Evolutionary conservation across 805 yeast species (phyloP), one percentile per base, ranked within the genome.

Genomic region (Kuraishia hungarica): DNA sequence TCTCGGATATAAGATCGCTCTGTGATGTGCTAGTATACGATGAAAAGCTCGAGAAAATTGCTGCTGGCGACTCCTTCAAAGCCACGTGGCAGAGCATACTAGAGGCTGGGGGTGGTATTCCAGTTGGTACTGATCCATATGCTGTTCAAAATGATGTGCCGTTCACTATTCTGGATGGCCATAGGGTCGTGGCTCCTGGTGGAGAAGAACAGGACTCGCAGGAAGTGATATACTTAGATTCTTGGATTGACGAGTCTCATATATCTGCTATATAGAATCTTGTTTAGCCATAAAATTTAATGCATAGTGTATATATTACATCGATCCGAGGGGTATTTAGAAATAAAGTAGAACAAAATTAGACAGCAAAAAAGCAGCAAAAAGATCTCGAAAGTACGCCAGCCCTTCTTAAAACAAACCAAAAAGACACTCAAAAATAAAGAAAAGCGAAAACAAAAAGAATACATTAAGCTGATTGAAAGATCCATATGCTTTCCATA

Each of bases 1-100:
- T 81, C 21, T 75, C 80, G 43, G 96, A 94, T 66, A 84, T 94
- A 51, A 76, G 91, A 56, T 76, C 96, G 0, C 73, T 94, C 22
- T 90, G 97, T 67, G 96, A 91, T 59, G 97, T 94, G 17, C 72
- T 94, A 51, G 83, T 87, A 1, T 89, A 78, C 68, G 99, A 94
- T 64, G 97, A 91, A 62, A 87, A 85, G 67, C 67, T 94, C 53
- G 97, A 91, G 65, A 73, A 77, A 55, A 74, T 83, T 2, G 76
- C 77, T 48, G 73, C 80, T 28, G 84, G 74, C 2, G 80, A 84
- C 59, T 79, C 83, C 50, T 93, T 86, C 69, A 82, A 79, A 62
- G 94, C 96, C 0, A 87, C 97, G 1, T 85, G 93, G 83, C 90
- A 86, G 61, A 84, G 92, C 64, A 84, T 88, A 1, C 67, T 87